Percentiles rank a stretch among this genome's conserved stretches.
Evolutionary conservation across 2,329 filamentous ascomycete genomes (phyloP).

Genomic region (Thielaviopsis cerberus): DNA sequence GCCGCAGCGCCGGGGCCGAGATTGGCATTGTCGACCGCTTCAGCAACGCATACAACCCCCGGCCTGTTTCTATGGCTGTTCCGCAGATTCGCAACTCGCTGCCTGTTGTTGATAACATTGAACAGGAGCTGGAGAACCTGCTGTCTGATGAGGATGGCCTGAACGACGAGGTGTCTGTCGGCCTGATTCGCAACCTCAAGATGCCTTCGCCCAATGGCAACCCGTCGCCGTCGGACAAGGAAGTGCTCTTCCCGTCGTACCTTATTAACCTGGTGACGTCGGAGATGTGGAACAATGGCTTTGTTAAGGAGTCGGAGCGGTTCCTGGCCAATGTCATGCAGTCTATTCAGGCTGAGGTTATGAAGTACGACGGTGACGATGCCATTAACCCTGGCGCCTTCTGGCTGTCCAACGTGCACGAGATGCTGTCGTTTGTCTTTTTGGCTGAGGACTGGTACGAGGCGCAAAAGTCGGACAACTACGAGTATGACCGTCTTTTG

Average conservation of each 20-base stretch:
- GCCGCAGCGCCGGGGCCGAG: slow-evolving; percentile 77
- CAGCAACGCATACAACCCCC: slow-evolving; percentile 80
- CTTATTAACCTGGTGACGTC: slow-evolving; percentile 97
- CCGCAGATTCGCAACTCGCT: slow-evolving; percentile 29
- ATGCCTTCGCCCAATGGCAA: slow-evolving; percentile 76
- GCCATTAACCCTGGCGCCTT: slow-evolving; percentile 94
- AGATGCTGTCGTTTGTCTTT: slow-evolving; percentile 99
- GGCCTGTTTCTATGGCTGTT: slow-evolving; percentile 90
- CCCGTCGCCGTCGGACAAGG: slow-evolving; percentile 88
- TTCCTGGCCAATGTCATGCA: slow-evolving; percentile 99
- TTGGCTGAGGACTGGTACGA: slow-evolving; percentile 98
- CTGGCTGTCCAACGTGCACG: slow-evolving; percentile 97
- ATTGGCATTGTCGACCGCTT: slow-evolving; percentile 73
- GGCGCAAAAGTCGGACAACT: slow-evolving; percentile 97
- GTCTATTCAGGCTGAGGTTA: slow-evolving; percentile 96
- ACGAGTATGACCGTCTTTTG: slow-evolving; percentile 89
- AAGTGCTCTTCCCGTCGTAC: slow-evolving; percentile 95
- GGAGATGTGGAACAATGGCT: slow-evolving; percentile 99
- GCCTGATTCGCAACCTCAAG: slow-evolving; percentile 87
- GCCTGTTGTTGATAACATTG: slow-evolving; percentile 71
- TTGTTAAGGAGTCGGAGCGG: slow-evolving; percentile 96
- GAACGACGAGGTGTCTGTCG: slow-evolving; percentile 93
- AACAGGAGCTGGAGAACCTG: slow-evolving; percentile 83
- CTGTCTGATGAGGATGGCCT: slow-evolving; percentile 88
- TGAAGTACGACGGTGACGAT: slow-evolving; percentile 95